Evolutionary conservation across 768 basidiomycete genomes (phyloP).

Genomic region (Boletus fagicola): DNA sequence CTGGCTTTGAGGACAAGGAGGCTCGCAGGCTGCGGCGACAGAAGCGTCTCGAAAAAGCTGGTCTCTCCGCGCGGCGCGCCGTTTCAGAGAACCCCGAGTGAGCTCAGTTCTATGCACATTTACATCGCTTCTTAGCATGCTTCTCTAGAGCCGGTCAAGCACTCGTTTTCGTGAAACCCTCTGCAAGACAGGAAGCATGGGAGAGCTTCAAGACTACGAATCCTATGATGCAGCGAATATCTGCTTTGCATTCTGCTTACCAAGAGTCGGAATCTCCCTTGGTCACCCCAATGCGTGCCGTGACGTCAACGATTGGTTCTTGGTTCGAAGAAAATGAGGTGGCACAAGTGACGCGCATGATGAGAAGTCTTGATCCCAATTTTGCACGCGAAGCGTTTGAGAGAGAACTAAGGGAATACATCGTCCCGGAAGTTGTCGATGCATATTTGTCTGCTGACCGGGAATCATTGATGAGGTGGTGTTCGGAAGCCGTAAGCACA

Average conservation of each 20-base stretch:
- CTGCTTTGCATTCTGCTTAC: constrained; percentile 63
- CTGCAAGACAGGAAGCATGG: constrained; percentile 78
- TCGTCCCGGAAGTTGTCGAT: constrained; percentile 96
- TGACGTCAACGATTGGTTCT: constrained; percentile 81
- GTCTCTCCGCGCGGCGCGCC: constrained; percentile 51
- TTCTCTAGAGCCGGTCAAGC: constrained; percentile 77
- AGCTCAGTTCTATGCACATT: constrained; percentile 29
- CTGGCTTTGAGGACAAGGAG: constrained; percentile 95
- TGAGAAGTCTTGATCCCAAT: constrained; percentile 83
- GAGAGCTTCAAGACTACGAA: constrained; percentile 76
- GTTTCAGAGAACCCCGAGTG: constrained; percentile 80
- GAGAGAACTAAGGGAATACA: constrained; percentile 91
- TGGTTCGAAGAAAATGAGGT: constrained; percentile 99
- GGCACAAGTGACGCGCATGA: constrained; percentile 86
- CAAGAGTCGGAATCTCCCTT: constrained; percentile 94
- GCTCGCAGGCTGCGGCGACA: constrained; percentile 79
- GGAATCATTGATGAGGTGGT: constrained; percentile 85
- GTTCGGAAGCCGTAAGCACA: constrained; percentile 84
- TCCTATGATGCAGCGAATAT: constrained; percentile 63
- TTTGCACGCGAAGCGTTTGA: constrained; percentile 88
- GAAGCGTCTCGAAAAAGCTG: constrained; percentile 80
- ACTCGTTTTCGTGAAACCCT: constrained; percentile 80
- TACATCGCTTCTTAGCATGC: not conserved
- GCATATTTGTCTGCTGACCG: constrained; percentile 91
- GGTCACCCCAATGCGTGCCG: constrained; percentile 72